A percentile compares a stretch with the other conserved stretches of the same genome.
Conservation (phyloP, 2,329 filamentous ascomycete genomes). For the Trichoderma arundinaceum region DNA sequence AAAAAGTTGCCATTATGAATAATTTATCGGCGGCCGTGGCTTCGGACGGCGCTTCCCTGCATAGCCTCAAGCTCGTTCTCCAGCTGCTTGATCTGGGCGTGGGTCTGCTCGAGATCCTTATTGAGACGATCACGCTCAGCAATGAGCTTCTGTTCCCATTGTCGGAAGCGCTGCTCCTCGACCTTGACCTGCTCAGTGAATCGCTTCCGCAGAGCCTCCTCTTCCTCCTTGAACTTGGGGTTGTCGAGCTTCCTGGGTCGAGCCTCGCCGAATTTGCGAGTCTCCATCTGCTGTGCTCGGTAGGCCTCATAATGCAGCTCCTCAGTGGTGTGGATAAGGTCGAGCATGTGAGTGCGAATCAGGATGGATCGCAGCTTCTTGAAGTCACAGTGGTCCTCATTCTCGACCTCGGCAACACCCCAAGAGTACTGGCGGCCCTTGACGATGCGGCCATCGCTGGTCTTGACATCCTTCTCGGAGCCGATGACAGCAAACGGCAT, state of each 20-base stretch:
- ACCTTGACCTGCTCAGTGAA: slow-evolving; percentile 99
- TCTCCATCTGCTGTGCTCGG: slow-evolving; percentile 99
- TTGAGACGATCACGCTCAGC: slow-evolving; percentile 97
- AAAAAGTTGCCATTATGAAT: slow-evolving; percentile 15
- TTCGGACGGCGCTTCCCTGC: slow-evolving; percentile 88
- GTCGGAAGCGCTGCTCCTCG: slow-evolving; percentile 97
- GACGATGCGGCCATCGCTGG: slow-evolving; percentile 90
- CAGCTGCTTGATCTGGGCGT: slow-evolving; percentile 89
- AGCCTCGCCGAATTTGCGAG: slow-evolving; percentile 97
- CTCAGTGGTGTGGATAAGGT: slow-evolving; percentile 99
- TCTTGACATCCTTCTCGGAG: slow-evolving; percentile 99
- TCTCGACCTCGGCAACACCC: slow-evolving; percentile 99
- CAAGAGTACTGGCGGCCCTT: slow-evolving; percentile 99
- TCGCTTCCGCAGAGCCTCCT: slow-evolving; percentile 96
- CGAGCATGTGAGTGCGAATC: slow-evolving; percentile 99
- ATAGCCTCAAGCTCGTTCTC: slow-evolving; percentile 92
- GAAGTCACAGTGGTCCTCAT: slow-evolving; percentile 99
- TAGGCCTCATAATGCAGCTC: slow-evolving; percentile 99
- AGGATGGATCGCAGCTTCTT: slow-evolving; percentile 99
- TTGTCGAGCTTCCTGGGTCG: slow-evolving; percentile 98
- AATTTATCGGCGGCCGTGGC: slow-evolving; percentile 86
- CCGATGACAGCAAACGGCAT: slow-evolving; percentile 99
- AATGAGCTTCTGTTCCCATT: slow-evolving; percentile 99
- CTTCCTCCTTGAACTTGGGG: slow-evolving; percentile 99
- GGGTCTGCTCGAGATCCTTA: slow-evolving; percentile 98